These are phyloP conservation scores for Lachnellula suecica DNA, from an alignment of 2,329 filamentous ascomycete genomes.

Conservation along the genomic window DNA sequence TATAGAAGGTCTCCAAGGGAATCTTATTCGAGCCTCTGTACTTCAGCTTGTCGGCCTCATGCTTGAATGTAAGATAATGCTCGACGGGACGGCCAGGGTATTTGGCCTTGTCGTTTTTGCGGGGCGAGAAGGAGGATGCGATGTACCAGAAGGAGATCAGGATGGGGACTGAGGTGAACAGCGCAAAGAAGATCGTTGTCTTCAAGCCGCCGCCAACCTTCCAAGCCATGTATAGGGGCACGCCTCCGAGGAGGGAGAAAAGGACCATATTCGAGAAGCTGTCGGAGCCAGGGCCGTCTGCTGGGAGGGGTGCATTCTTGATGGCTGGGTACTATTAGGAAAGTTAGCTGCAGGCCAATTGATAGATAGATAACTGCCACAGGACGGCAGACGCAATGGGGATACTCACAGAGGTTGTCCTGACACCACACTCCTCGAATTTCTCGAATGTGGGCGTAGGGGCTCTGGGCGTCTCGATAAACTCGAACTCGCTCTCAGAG, in stretches of 20 bases:
- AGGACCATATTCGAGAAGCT: conserved; percentile 84
- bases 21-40: conserved; percentile 80
- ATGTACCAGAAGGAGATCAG: conserved; percentile 80
- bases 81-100: conserved; percentile 85
- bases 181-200: conserved; percentile 82
- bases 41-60: conserved; percentile 56
- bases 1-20: conserved; percentile 90
- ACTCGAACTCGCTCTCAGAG: conserved; percentile 61
- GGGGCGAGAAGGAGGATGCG: conserved; percentile 77
- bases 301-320: conserved; percentile 91
- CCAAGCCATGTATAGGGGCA: conserved; percentile 80
- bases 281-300: conserved; percentile 80
- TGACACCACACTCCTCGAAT: conserved; percentile 54
- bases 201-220: conserved; percentile 82
- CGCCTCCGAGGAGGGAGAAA: conserved; percentile 63
- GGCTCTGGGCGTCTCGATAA: conserved; percentile 57
- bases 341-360: conserved; percentile 27
- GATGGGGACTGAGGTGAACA: conserved; percentile 78
- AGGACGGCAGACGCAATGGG: conserved; percentile 6
- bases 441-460: conserved; percentile 49
- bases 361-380: conserved; percentile 20
- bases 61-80: conserved; percentile 84
- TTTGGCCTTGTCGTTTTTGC: conserved; percentile 89
- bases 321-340: conserved; percentile 73
- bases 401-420: conserved; percentile 50